Base-by-base conservation (phyloP, 257 asterid genomes). In the Paraleonurus japonicus region DNA sequence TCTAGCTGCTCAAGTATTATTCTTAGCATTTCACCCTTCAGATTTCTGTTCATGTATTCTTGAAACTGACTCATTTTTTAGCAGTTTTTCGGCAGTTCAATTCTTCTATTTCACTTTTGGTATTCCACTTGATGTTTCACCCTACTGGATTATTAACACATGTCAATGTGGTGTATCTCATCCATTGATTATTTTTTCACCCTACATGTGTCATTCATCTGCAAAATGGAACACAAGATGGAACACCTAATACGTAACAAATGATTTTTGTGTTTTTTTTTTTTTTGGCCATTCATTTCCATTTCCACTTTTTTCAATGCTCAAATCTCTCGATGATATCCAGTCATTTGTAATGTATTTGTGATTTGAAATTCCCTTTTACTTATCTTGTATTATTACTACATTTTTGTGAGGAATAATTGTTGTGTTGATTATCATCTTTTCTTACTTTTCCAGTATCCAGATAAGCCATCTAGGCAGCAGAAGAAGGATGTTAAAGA, bases 401-500 rank as follows among this genome's bases (percentile, higher is more conserved):
- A 22, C 2, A 47, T 3, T 28, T 73, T 37, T 23, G 33, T 23
- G 58, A 35, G 9, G 33, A 67, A 37, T 61, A 8, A 10, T 78
- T 30, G 76, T 19, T 23, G 33, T 63, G 66, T 57, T 75, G 59
- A 76, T 65, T 55, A 13, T 61, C 13, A 23, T 23, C 16, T 30
- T 58, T 17, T 62, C 13, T 32, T 10, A 1, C n/a, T 72, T 65
- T 79, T 75, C 8, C 94, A 94, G 99, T 94, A 94, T 81, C 99
- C 99, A 23, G 99, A 94, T 61, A 89, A 80, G 82, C 99, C 99
- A 67, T 91, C 95, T 6, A 89, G 96, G 84, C 99, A 89, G 69
- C 99, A 94, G 76, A 89, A 83, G 92, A 94, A 80, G 82, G 99
- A 94, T 68, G 98, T 86, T 62, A 91, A 86, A 86, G 99, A 91